Conservation (phyloP, 768 basidiomycete genomes). For the Mycena galericulata region DNA sequence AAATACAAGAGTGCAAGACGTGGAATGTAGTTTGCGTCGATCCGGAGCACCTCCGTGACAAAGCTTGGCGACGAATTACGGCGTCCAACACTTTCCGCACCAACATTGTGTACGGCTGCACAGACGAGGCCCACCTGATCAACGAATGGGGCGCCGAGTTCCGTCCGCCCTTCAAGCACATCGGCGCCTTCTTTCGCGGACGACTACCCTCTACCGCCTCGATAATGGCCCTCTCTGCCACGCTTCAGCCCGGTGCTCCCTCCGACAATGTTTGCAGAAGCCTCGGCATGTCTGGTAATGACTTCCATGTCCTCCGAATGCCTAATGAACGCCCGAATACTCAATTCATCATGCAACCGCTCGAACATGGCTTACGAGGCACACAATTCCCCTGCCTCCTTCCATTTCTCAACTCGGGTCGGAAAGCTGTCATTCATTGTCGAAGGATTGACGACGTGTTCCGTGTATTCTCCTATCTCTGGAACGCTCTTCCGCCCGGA, state of each 20-base stretch:
- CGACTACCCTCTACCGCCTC: slow-evolving; percentile 12
- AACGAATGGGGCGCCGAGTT: slow-evolving; percentile 23
- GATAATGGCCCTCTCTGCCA: background rate
- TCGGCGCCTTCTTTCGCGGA: slow-evolving; percentile 24
- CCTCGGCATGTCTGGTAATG: slow-evolving; percentile 3
- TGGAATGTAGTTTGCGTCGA: slow-evolving; percentile 19
- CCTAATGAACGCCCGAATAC: background rate
- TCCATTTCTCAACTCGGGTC: slow-evolving; percentile 6
- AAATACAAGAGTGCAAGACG: slow-evolving; percentile 4
- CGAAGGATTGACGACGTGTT: slow-evolving; percentile 7
- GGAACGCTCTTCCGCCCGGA: background rate
- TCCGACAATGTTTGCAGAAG: background rate
- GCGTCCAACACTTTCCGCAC: background rate
- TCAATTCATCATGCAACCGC: background rate
- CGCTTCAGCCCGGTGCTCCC: slow-evolving; percentile 9
- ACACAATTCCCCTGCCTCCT: background rate
- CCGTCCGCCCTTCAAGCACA: slow-evolving; percentile 3
- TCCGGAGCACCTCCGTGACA: slow-evolving; percentile 18
- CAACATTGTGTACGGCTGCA: slow-evolving; percentile 16
- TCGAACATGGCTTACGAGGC: background rate
- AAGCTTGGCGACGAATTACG: slow-evolving; percentile 19
- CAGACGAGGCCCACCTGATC: slow-evolving; percentile 23
- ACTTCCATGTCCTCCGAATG: background rate
- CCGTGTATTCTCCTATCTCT: slow-evolving; percentile 4
- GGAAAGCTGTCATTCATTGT: slow-evolving; percentile 20